Conservation (phyloP, 345 rosid genomes). For the Turnera subulata region DNA sequence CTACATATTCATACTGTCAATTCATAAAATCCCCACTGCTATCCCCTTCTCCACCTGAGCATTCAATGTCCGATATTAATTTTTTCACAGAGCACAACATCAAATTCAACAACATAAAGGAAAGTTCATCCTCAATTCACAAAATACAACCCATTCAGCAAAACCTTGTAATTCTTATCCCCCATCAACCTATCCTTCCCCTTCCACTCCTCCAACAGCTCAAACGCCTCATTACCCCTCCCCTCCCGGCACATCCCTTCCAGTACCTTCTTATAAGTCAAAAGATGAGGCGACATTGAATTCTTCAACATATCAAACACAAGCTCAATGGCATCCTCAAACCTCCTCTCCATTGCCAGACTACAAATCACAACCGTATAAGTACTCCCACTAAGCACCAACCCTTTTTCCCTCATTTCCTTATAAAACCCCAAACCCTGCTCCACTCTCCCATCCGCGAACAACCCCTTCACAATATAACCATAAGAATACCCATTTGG, state of each 20-base stretch:
- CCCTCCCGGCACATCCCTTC: constrained; percentile 72
- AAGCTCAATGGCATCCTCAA: constrained; percentile 47
- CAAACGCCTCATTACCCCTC: constrained; percentile 58
- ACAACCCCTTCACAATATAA: constrained; percentile 68
- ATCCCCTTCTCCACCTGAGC: no score
- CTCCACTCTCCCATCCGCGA: constrained; percentile 66
- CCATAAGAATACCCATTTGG: constrained; percentile 66
- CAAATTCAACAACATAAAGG: no score
- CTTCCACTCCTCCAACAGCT: constrained; percentile 71
- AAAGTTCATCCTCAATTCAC: constrained; percentile 34
- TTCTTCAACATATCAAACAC: constrained; percentile 65
- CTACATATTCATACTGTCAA: no score
- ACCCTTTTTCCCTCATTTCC: constrained; percentile 63
- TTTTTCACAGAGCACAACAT: no score
- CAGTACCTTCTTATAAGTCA: constrained; percentile 79
- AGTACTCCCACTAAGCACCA: constrained; percentile 59
- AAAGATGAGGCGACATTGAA: constrained; percentile 56
- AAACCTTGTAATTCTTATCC: constrained; percentile 47
- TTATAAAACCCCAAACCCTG: constrained; percentile 72
- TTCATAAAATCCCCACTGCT: no score
- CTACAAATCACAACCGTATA: constrained; percentile 75
- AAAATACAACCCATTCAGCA: constrained; percentile 56
- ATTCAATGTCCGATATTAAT: no score
- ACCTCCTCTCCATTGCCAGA: constrained; percentile 55
- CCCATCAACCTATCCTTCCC: constrained; percentile 66